Percentiles rank a stretch among this genome's conserved stretches.
These are phyloP conservation scores for Pseudohalonectria lignicola DNA, from an alignment of 2,329 filamentous ascomycete species.

Conservation along the genomic window DNA sequence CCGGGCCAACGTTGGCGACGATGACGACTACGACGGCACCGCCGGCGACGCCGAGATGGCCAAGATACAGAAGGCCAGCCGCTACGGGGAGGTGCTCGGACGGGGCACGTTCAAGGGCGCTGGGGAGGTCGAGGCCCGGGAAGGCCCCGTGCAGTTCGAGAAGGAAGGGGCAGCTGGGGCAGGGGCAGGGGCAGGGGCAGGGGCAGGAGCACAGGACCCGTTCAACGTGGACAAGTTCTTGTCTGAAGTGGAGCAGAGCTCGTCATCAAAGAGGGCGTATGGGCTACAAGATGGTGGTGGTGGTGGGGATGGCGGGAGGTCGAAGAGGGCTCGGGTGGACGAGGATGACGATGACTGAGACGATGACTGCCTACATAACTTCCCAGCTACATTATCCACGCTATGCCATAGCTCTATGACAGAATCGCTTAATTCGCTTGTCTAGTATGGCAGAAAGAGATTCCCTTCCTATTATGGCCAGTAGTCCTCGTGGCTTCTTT, in stretches of 20 bases:
- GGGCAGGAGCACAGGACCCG: constrained; percentile 46
- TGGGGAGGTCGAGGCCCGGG: constrained; percentile 70
- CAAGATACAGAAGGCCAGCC: constrained; percentile 72
- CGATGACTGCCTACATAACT: too few relatives aligned
- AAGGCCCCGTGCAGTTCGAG: constrained; percentile 93
- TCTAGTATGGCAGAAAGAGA: too few relatives aligned
- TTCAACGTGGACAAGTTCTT: constrained; percentile 95
- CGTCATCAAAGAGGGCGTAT: constrained; percentile 59
- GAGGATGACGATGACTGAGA: constrained; percentile 59
- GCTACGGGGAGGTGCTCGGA: constrained; percentile 79
- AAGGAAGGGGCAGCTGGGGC: constrained; percentile 49
- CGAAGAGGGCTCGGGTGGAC: constrained; percentile 70
- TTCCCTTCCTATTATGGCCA: too few relatives aligned
- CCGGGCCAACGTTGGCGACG: constrained; percentile 61
- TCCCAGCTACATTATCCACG: too few relatives aligned
- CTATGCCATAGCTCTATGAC: neutral
- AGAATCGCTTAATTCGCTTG: too few relatives aligned
- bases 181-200: constrained; percentile 6
- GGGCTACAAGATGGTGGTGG: constrained; percentile 53
- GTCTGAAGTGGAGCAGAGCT: constrained; percentile 58
- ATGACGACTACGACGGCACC: constrained; percentile 63
- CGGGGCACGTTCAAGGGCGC: constrained; percentile 86
- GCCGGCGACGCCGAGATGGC: constrained; percentile 75
- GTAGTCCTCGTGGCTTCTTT: too few relatives aligned
- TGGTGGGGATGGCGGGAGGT: constrained; percentile 22